These are phyloP conservation scores for Exutisphaerella laricina DNA, from an alignment of 2,329 filamentous ascomycete genomes.

Conservation along the genomic window DNA sequence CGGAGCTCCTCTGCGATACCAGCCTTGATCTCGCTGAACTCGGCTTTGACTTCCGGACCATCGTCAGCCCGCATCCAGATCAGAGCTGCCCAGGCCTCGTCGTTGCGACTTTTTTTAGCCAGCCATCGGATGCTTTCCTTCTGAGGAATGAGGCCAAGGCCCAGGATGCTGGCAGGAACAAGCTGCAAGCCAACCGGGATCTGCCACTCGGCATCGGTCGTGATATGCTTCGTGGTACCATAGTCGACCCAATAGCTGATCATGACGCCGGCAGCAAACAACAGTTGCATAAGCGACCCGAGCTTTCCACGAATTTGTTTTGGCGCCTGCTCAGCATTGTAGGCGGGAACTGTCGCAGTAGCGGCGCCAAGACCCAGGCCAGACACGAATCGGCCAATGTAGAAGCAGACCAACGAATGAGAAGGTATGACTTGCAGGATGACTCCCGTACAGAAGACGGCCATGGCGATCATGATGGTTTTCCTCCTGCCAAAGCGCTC, in stretches of 20 bases:
- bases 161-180: constrained; percentile 45
- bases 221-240: constrained; percentile 36
- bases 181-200: constrained; percentile 51
- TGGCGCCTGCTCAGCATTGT: constrained; percentile 39
- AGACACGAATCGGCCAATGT: constrained; percentile 44
- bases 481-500: constrained; percentile 43
- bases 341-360: constrained; percentile 40
- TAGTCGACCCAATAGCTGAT: constrained; percentile 52
- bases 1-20: constrained; percentile 44
- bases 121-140: constrained; percentile 50
- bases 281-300: constrained; percentile 49
- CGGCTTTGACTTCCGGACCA: constrained; percentile 31
- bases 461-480: constrained; percentile 43
- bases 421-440: constrained; percentile 46
- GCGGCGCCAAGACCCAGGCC: constrained; percentile 47
- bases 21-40: constrained; percentile 48
- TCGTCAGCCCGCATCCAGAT: constrained; percentile 49
- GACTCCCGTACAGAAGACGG: constrained; percentile 38
- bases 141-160: constrained; percentile 45
- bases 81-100: constrained; percentile 46
- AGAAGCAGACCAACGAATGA: constrained; percentile 42
- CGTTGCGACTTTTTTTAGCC: constrained; percentile 41
- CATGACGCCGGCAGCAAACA: constrained; percentile 47
- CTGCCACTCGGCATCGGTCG: constrained; percentile 48
- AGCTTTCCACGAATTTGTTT: constrained; percentile 46